Evolutionary conservation across 2,329 filamentous ascomycete genomes (phyloP), one percentile per base, ranked within the genome.

Genomic region (Alternaria sp.): DNA sequence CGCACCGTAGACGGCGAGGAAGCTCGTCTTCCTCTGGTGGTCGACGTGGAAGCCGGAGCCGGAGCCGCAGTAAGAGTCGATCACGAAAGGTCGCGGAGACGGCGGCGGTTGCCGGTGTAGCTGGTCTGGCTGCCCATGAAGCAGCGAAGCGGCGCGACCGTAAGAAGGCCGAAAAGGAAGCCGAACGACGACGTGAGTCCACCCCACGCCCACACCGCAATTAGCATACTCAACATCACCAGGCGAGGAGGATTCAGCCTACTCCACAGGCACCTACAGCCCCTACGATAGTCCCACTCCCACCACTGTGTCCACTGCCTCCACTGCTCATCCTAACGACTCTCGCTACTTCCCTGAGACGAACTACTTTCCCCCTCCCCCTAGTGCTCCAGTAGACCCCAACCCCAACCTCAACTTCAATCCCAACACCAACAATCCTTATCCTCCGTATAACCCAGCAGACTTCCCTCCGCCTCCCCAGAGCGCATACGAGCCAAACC

Each of bases 51-150:
- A 57, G 80, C 75, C 68, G 59, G 28, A 64, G 63, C 12, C 75
- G 78, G 21, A 80, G 79, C 59, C 77, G 82, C 53, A 85, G 82
- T 66, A 83, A 83, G 63, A 84, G 84, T 65, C 82, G 84, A 26
- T 84, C 82, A 62, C 80, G 83, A 56, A 82, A 83, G 62, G 81
- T 87, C 25, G 87, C 86, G 20, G 84, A 84, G 63, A 85, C 85
- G 25, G 87, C 86, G 25, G 82, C 87, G 26, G 87, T 87, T 55
- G 87, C 87, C 63, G 86, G 85, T 55, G 86, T 84, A 20, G 86
- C 85, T 55, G 87, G 85, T 23, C 79, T 87, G 66, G 86, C 86
- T 47, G 87, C 87, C 15, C 84, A 88, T 72, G 86, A 89, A 71
- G 83, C 86, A 69, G 82, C 84, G 23, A 86, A 87, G 79, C 80